A percentile compares a stretch with the other conserved stretches of the same genome.
Conservation (phyloP, 352 stramenopile genomes). For the Plasmopara muralis region DNA sequence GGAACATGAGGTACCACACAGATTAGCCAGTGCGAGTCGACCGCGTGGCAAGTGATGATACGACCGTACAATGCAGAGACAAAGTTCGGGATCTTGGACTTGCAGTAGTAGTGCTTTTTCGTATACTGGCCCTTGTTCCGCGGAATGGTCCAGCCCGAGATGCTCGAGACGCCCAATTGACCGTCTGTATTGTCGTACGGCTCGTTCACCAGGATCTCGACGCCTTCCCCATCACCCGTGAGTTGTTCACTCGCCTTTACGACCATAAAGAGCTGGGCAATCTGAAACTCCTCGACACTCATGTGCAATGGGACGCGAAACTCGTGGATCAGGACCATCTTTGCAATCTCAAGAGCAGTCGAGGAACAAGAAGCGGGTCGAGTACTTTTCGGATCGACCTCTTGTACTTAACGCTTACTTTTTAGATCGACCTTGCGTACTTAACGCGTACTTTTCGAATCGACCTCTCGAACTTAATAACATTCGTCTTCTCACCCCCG, state of each 20-base stretch:
- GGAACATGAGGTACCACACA: no score
- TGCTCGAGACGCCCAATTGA: slow-evolving; percentile 60
- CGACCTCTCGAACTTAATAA: not conserved
- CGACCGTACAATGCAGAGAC: slow-evolving; percentile 65
- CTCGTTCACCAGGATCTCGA: slow-evolving; percentile 85
- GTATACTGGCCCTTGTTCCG: slow-evolving; percentile 83
- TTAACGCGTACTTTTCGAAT: not conserved
- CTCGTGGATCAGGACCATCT: slow-evolving; percentile 83
- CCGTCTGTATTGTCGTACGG: slow-evolving; percentile 82
- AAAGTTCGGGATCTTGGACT: slow-evolving; percentile 76
- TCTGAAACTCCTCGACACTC: slow-evolving; percentile 80
- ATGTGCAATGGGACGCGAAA: slow-evolving; percentile 85
- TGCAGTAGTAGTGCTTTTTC: slow-evolving; percentile 85
- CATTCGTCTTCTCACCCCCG: not conserved
- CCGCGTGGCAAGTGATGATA: no score
- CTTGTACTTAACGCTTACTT: not conserved
- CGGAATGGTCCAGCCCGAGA: slow-evolving; percentile 69
- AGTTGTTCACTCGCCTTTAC: slow-evolving; percentile 81
- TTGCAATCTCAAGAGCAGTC: not conserved
- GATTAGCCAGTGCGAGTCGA: no score
- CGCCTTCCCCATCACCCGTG: slow-evolving; percentile 74
- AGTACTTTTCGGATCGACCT: not conserved
- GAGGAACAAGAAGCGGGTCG: not conserved
- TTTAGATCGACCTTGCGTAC: not conserved
- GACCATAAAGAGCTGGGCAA: slow-evolving; percentile 85